Evolutionary conservation across 495 filamentous ascomycete species (phyloP), one percentile per base, ranked within the genome.

Genomic region (Tetracladium marchalianum): DNA sequence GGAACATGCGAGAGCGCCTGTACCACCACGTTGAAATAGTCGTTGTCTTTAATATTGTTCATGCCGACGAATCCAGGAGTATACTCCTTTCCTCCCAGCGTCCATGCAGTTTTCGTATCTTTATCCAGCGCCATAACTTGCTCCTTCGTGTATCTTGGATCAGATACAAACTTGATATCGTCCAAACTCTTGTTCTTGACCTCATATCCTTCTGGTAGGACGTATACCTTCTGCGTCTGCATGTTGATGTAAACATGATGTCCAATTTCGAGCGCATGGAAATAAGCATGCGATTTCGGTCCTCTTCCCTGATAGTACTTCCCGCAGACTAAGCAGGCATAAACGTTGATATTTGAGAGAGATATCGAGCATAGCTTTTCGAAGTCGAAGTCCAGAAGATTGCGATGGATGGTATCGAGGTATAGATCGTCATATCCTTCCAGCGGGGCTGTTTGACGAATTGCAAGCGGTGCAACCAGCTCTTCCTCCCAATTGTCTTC

Each of bases 11-110:
- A 81, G 11, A 99, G 73, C 11, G 92, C 80, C 57, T 99, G 93
- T n/a, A 92, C 80, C 6, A 96, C 78, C 6, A 95, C 90, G 59
- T 99, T 99, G 54, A 97, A 73, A 65, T 97, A 99, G 66, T 99
- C 92, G 66, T 99, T 99, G 40, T 87, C 87, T 62, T 99, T 99
- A 71, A 99, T 97, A 63, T 99, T 96, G 70, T 99, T 97, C 82
- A 99, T 88, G 49, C 92, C 92, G 51, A 99, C 89, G 61, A 95
- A 99, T 4, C 92, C 87, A 51, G 87, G 92, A 51, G 81, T 80
- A 63, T 97, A 99, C 61, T 82, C 80, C 57, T 82, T 83, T 32
- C 85, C 85, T 13, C 68, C 67, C 15, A 97, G 70, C 54, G 95
- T 89, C 77, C 79, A 88, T 18, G 82, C 79, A 27, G 73, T 74